Base-by-base conservation (phyloP, 2,329 filamentous ascomycete species). In the Fusarium tanahbumbuense region DNA sequence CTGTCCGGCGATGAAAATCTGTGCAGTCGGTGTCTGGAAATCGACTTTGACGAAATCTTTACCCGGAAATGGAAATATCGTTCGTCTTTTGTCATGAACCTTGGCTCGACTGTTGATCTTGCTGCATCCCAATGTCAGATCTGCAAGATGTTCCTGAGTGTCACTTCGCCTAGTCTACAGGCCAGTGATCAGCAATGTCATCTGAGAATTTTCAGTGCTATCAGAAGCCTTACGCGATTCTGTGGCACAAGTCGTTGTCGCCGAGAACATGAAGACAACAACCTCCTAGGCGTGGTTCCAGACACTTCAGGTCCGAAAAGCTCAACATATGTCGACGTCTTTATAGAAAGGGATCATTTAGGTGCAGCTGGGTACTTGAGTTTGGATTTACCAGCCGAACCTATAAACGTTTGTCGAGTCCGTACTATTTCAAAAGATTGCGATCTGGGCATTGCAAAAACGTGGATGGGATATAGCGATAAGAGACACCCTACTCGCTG, bases 211-310 rank as follows among this genome's bases (percentile, higher is more conserved):
- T 37, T 37, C 34, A n/a, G 34, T 11, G 16, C 34, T 11, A n/a
- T 18, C 9, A 11, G 1, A 0, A 37, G 16, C 34, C 34, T 37
- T 3, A n/a, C 34, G 9, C 1, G 9, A 10, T 37, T 37, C 9
- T 18, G 6, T 18, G 2, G 2, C 32, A 18, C 32, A 34, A 9
- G 8, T 34, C 2, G 1, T 18, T 1, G 16, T 18, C 0, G 2
- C 16, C 32, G 0, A 10, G 18, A 18, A 10, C 18, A 34, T 10
- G 5, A 37, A n/a, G 34, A 37, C 34, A 37, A 11, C 4, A 37
- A 37, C 5, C 34, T 37, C 16, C 34, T 37, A 4, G 34, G 34
- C 16, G 16, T 37, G 16, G 1, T 11, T 37, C 34, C 16, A 37
- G 16, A 11, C 5, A 11, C 8, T 0, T 18, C 32, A 11, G 16